phyloP scores from a whole-genome alignment of 768 basidiomycete species.

The Lactifluus hygrophoroides region DNA sequence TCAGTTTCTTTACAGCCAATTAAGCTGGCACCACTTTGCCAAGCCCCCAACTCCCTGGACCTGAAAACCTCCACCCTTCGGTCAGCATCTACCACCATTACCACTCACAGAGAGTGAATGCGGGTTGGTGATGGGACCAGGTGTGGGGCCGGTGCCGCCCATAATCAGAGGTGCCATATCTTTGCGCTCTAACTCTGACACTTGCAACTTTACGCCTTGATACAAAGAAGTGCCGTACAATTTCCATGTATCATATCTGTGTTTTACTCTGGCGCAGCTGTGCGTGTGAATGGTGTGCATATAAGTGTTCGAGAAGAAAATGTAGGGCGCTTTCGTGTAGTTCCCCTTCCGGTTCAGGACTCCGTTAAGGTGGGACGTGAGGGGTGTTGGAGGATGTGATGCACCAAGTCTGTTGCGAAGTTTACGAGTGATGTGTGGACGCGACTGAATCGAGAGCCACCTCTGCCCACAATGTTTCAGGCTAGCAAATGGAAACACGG shows the following conservation, averaged over 20 bases:
- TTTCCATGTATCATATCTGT: neutral
- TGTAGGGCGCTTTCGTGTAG: too few relatives aligned
- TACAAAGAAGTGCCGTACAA: neutral
- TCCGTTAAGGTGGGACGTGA: slow-evolving; percentile 32
- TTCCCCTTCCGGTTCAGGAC: too few relatives aligned
- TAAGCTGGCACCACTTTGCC: slow-evolving; percentile 60
- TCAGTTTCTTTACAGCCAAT: slow-evolving; percentile 56
- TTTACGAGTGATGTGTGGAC: slow-evolving; percentile 77
- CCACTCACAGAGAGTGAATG: slow-evolving; percentile 58
- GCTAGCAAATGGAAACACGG: too few relatives aligned
- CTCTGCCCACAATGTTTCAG: slow-evolving; percentile 35
- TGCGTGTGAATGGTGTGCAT: neutral
- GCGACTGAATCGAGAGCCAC: slow-evolving; percentile 65
- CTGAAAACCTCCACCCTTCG: slow-evolving; percentile 39
- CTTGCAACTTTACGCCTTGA: neutral
- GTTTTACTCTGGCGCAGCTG: too few relatives aligned
- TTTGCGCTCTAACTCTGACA: neutral
- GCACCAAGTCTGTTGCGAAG: slow-evolving; percentile 71
- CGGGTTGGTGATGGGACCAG: slow-evolving; percentile 66
- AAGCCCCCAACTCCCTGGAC: slow-evolving; percentile 55
- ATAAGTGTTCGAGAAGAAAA: neutral
- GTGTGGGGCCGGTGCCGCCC: slow-evolving; percentile 30
- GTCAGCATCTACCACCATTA: slow-evolving; percentile 30
- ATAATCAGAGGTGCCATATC: neutral
- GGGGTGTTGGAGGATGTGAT: slow-evolving; percentile 71